Percentiles rank a stretch among this genome's conserved stretches.
Evolutionary conservation across 2,329 filamentous ascomycete genomes (phyloP).

Genomic region (Bipolaris cookei): DNA sequence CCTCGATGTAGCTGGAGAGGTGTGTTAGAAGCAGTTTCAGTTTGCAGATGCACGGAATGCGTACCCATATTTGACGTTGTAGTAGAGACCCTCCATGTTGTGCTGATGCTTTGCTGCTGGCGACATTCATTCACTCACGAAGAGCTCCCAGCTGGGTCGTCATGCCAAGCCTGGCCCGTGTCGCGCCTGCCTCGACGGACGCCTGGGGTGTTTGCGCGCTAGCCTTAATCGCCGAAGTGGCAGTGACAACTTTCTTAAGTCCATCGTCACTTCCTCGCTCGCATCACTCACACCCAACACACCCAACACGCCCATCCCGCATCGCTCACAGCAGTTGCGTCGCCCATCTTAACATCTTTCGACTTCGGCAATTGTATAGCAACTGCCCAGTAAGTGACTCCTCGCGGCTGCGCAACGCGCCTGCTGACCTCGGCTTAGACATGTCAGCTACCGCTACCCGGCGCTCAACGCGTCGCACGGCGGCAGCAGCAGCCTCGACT

Average conservation of each 20-base stretch:
- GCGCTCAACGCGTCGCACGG: slow-evolving; percentile 27
- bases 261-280: slow-evolving; percentile 21
- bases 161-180: slow-evolving; percentile 28
- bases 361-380: slow-evolving; percentile 8
- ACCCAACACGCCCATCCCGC: slow-evolving; percentile 6
- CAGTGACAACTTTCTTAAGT: slow-evolving; percentile 27
- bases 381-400: slow-evolving; percentile 19
- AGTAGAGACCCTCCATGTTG: slow-evolving; percentile 88
- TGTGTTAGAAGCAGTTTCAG: slow-evolving; percentile 21
- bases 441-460: slow-evolving; percentile 23
- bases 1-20: slow-evolving; percentile 82
- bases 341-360: slow-evolving; percentile 7
- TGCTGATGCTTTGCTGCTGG: slow-evolving; percentile 30
- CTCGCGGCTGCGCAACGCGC: slow-evolving; percentile 18
- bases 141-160: slow-evolving; percentile 30
- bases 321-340: slow-evolving; percentile 9
- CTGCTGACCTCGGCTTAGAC: slow-evolving; percentile 22
- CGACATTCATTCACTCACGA: slow-evolving; percentile 16
- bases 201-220: slow-evolving; percentile 20
- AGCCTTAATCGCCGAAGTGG: slow-evolving; percentile 13
- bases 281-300: slow-evolving; percentile 7
- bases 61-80: slow-evolving; percentile 93
- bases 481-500: slow-evolving; percentile 15
- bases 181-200: slow-evolving; percentile 18
- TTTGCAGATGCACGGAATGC: slow-evolving; percentile 31